Conservation (phyloP, 2,329 filamentous ascomycete genomes). For the Penicillium sp. region DNA sequence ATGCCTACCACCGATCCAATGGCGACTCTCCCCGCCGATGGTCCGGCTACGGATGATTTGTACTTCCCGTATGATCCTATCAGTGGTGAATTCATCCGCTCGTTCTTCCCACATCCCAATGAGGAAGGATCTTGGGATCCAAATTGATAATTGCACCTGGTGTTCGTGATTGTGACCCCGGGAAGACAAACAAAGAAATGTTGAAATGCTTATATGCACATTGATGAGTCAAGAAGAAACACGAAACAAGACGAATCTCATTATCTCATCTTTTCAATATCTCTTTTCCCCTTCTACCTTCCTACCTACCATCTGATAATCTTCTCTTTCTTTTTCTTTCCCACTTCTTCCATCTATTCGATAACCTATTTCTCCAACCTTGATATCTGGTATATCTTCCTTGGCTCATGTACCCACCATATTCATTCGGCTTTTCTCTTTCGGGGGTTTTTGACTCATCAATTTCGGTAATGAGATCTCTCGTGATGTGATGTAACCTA, state of each 20-base stretch:
- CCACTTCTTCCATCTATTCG: background rate
- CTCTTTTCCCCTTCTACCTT: background rate
- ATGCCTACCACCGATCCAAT: slow-evolving; percentile 21
- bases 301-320: background rate
- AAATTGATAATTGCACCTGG: slow-evolving; percentile 10
- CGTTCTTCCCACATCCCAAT: slow-evolving; percentile 43
- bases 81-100: slow-evolving; percentile 46
- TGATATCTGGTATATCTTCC: background rate
- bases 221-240: slow-evolving; percentile 3
- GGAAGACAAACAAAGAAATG: background rate
- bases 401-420: background rate
- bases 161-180: background rate
- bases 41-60: slow-evolving; percentile 29
- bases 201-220: background rate
- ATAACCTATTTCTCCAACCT: no score
- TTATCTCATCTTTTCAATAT: background rate
- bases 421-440: background rate
- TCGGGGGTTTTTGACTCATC: background rate
- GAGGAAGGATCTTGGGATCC: slow-evolving; percentile 38
- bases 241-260: background rate
- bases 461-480: background rate
- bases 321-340: background rate
- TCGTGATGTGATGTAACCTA: background rate
- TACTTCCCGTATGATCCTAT: slow-evolving; percentile 50
- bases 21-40: slow-evolving; percentile 12